These are phyloP conservation scores for Asparagopsis taxiformis DNA, from an alignment of 31 red algal species.

Conservation along the genomic window DNA sequence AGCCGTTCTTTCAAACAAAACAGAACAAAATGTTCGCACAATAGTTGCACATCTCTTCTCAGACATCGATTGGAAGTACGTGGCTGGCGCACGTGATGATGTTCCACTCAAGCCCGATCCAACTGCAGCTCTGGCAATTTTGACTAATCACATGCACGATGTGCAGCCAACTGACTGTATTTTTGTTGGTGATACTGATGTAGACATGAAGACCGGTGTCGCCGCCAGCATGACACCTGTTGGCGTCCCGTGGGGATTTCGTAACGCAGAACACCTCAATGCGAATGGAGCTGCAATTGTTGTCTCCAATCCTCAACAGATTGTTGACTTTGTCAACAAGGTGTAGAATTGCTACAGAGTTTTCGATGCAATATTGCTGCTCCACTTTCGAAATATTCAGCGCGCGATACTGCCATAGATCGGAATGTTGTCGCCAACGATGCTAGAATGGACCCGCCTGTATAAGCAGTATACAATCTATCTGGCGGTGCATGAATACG, in stretches of 20 bases:
- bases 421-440: conserved; percentile 56
- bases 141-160: conserved; percentile 3
- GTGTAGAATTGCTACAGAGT: too few species aligned
- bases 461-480: conserved; percentile 26
- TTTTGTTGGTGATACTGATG: conserved; percentile 62
- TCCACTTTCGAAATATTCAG: conserved; percentile 54
- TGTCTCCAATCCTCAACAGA: conserved; percentile 3
- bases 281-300: conserved; percentile 18
- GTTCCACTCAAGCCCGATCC: conserved; percentile 59
- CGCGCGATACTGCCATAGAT: conserved; percentile 35
- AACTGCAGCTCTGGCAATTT: conserved; percentile 14
- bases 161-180: conserved; percentile 12
- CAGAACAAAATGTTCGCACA: conserved; percentile 15
- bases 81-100: conserved; percentile 35
- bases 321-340: conserved; percentile 9
- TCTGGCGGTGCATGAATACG: conserved; percentile 45
- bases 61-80: conserved; percentile 18
- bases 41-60: conserved; percentile 15
- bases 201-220: conserved; percentile 54
- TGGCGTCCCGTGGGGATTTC: conserved; percentile 66
- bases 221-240: conserved; percentile 50
- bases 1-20: conserved; percentile 67
- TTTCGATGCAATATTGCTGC: conserved; percentile 32
- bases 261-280: conserved; percentile 9
- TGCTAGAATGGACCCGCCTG: conserved; percentile 48